A percentile compares a stretch with the other conserved stretches of the same genome.
Evolutionary conservation across 2,329 filamentous ascomycete species (phyloP).

Genomic region (Colletotrichum salicis): DNA sequence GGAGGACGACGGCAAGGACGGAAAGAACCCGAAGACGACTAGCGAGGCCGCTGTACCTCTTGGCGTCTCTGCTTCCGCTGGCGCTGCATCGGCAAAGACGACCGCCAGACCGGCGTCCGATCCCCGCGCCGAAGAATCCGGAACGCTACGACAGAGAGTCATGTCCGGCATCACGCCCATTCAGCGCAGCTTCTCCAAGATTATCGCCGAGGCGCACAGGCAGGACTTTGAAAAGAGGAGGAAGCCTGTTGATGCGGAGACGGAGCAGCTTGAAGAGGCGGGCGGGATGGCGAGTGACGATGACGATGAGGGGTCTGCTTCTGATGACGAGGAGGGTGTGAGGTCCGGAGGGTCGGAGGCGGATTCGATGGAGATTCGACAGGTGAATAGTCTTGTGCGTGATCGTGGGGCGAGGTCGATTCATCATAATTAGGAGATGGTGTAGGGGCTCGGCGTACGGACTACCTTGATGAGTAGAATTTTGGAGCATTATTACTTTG

Average conservation of each 20-base stretch:
- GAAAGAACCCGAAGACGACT: conserved; percentile 19
- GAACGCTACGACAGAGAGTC: conserved; percentile 41
- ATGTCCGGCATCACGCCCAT: conserved; percentile 37
- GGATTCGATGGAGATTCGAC: conserved; percentile 43
- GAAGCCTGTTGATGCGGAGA: conserved; percentile 42
- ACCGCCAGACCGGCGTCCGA: conserved; percentile 28
- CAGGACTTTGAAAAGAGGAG: conserved; percentile 91
- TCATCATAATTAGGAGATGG: background rate
- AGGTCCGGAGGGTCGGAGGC: conserved; percentile 4
- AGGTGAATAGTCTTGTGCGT: conserved; percentile 38
- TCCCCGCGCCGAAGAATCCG: conserved; percentile 38
- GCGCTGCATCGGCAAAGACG: background rate
- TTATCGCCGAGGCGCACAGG: conserved; percentile 85
- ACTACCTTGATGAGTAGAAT: background rate
- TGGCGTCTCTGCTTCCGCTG: background rate
- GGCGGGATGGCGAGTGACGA: conserved; percentile 40
- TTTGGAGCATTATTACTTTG: background rate
- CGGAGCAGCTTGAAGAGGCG: conserved; percentile 38
- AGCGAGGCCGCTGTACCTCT: conserved; percentile 15
- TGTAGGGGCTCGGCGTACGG: too few relatives aligned
- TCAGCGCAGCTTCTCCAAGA: conserved; percentile 60
- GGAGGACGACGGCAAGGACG: background rate
- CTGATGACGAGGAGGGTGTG: conserved; percentile 47
- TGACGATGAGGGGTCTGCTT: conserved; percentile 40
- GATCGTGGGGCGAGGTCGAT: conserved; percentile 31